Conservation (phyloP, 2,329 filamentous ascomycete genomes). For the Didymella exigua region DNA sequence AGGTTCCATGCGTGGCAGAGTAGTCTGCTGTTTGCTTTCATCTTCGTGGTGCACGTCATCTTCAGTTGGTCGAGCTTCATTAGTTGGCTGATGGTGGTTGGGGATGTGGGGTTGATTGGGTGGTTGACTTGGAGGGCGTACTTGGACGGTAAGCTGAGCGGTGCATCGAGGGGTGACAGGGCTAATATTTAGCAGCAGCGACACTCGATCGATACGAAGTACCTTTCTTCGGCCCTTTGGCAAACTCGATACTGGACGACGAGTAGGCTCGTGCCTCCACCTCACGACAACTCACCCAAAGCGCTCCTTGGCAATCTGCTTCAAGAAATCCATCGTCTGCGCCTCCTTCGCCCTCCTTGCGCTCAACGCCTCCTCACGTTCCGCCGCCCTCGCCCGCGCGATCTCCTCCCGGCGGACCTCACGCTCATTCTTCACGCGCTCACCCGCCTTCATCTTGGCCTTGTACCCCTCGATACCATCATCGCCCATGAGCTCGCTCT, state of each 20-base stretch:
- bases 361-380: slow-evolving; percentile 77
- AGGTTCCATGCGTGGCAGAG: slow-evolving; percentile 98
- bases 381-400: slow-evolving; percentile 72
- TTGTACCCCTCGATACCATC: slow-evolving; percentile 70
- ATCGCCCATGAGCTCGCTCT: slow-evolving; percentile 78
- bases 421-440: slow-evolving; percentile 79
- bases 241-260: slow-evolving; percentile 88
- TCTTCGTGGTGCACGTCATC: slow-evolving; percentile 76
- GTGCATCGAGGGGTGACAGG: neutral
- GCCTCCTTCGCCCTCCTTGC: slow-evolving; percentile 79
- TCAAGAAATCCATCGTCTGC: slow-evolving; percentile 81
- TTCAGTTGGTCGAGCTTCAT: slow-evolving; percentile 84
- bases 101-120: slow-evolving; percentile 76
- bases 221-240: slow-evolving; percentile 82
- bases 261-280: slow-evolving; percentile 58
- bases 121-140: slow-evolving; percentile 82
- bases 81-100: slow-evolving; percentile 80
- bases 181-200: slow-evolving; percentile 55
- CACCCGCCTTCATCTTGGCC: slow-evolving; percentile 66
- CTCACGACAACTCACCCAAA: slow-evolving; percentile 49
- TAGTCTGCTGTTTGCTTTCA: slow-evolving; percentile 76
- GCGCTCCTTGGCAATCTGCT: slow-evolving; percentile 75
- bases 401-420: slow-evolving; percentile 84
- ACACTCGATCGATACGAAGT: slow-evolving; percentile 76
- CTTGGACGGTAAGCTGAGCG: slow-evolving; percentile 70